phyloP scores from a whole-genome alignment of 1,139 yeast species.

The Hemisphaericaspora lyxosophila region DNA sequence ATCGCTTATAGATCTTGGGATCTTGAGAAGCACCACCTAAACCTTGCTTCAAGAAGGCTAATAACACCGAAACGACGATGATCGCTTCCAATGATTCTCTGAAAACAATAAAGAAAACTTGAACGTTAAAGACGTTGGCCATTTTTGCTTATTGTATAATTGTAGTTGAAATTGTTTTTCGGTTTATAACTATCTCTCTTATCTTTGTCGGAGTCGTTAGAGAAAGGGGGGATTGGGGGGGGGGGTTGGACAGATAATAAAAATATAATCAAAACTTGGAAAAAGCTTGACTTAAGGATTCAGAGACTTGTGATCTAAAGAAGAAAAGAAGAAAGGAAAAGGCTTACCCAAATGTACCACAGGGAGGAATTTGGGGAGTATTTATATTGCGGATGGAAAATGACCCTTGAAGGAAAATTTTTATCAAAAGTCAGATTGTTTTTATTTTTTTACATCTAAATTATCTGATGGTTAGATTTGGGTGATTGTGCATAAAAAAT shows the following conservation, averaged over 20 bases:
- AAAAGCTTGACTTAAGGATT: background rate
- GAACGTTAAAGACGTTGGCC: conserved; percentile 53
- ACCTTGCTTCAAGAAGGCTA: conserved; percentile 88
- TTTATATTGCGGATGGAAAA: background rate
- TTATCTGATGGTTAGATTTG: background rate
- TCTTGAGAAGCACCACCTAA: conserved; percentile 56
- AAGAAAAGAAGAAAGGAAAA: background rate
- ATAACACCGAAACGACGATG: conserved; percentile 81
- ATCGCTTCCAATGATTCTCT: conserved; percentile 91
- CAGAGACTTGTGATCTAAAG: background rate
- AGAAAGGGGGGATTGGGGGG: background rate
- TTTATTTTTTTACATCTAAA: background rate
- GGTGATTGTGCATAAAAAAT: background rate
- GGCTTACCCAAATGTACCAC: background rate
- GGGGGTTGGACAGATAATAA: background rate
- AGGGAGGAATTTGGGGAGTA: background rate
- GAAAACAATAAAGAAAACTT: conserved; percentile 78
- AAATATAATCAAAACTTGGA: background rate
- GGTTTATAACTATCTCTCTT: background rate
- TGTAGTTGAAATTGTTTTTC: background rate
- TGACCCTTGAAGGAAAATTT: background rate
- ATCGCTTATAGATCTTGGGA: conserved; percentile 54
- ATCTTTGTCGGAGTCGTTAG: conserved; percentile 1
- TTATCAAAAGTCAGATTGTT: too few species aligned
- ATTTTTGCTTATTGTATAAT: conserved; percentile 15